phyloP scores from a whole-genome alignment of 129 eudicot species.

The Heracleum sosnowskyi region DNA sequence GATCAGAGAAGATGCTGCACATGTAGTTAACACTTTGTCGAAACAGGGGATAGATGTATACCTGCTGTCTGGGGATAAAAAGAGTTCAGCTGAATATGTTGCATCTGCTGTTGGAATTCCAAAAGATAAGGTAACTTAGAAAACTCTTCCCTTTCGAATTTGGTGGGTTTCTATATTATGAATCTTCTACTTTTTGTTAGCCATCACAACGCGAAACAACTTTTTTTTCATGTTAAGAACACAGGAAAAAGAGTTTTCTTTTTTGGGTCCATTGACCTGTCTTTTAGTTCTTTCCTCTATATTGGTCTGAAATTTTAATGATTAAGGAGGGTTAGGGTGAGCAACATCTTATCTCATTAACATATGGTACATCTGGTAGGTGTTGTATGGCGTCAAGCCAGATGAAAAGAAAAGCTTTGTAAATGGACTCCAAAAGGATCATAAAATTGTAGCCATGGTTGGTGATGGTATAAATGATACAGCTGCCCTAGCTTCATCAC shows the following conservation, averaged over 20 bases:
- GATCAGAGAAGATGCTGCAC: slow-evolving; percentile 94
- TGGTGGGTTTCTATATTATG: not conserved
- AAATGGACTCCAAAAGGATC: slow-evolving; percentile 56
- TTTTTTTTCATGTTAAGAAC: not conserved
- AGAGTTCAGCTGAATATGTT: slow-evolving; percentile 81
- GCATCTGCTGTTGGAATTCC: slow-evolving; percentile 96
- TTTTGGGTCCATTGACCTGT: not conserved
- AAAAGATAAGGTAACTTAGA: slow-evolving; percentile 49
- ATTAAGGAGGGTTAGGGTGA: not conserved
- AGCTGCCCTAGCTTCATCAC: slow-evolving; percentile 89
- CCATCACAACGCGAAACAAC: not conserved
- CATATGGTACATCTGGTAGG: slow-evolving; percentile 32
- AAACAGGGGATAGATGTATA: slow-evolving; percentile 64
- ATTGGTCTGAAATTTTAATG: not conserved
- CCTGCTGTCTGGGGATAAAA: slow-evolving; percentile 93
- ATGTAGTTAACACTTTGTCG: slow-evolving; percentile 62
- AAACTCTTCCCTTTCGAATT: not conserved
- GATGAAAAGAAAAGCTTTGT: slow-evolving; percentile 72
- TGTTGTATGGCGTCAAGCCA: slow-evolving; percentile 82
- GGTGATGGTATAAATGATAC: slow-evolving; percentile 99
- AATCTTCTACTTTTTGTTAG: not conserved
- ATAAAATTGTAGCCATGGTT: slow-evolving; percentile 84
- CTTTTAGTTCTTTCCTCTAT: not conserved
- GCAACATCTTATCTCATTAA: not conserved
- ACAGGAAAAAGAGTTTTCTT: not conserved